A percentile compares a stretch with the other conserved stretches of the same genome.
phyloP scores from a whole-genome alignment of 1,139 yeast species.

The Blastobotrys elegans region DNA sequence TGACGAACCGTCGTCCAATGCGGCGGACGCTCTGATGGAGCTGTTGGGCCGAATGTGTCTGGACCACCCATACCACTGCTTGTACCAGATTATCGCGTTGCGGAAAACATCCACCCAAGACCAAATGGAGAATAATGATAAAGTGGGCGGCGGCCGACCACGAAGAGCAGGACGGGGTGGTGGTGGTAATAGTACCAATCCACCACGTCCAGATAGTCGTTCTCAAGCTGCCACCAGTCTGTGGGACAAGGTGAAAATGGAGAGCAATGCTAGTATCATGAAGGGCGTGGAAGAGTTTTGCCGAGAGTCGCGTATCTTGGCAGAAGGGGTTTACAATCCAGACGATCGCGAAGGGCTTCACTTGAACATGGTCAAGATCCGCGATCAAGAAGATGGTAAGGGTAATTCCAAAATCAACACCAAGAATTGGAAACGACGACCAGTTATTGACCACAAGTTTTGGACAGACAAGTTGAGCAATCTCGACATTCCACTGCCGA shows the following conservation, averaged over 20 bases:
- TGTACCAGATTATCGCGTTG: conserved; percentile 55
- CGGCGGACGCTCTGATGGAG: conserved; percentile 51
- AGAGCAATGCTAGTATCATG: neutral
- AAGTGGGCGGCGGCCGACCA: neutral
- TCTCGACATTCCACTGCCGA: conserved; percentile 62
- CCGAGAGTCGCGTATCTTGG: conserved; percentile 8
- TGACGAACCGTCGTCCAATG: conserved; percentile 37
- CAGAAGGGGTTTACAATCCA: conserved; percentile 10
- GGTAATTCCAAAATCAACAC: conserved; percentile 2
- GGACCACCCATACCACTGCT: conserved; percentile 72
- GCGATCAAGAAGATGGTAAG: conserved; percentile 1
- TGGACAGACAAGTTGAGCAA: conserved; percentile 49
- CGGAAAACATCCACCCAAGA: conserved; percentile 7
- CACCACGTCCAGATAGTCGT: neutral
- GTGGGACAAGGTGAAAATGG: conserved; percentile 4
- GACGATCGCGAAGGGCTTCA: conserved; percentile 1
- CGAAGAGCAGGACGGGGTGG: conserved; percentile 2
- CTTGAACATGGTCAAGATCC: conserved; percentile 11
- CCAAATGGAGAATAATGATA: neutral
- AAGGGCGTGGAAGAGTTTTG: conserved; percentile 10
- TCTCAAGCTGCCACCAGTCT: conserved; percentile 3
- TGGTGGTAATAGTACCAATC: neutral
- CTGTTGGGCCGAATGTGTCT: conserved; percentile 49
- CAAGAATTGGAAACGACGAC: conserved; percentile 7
- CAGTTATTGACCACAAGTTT: conserved; percentile 34